phyloP scores from a whole-genome alignment of 805 yeast species.

The Lipomyces lipofer region DNA sequence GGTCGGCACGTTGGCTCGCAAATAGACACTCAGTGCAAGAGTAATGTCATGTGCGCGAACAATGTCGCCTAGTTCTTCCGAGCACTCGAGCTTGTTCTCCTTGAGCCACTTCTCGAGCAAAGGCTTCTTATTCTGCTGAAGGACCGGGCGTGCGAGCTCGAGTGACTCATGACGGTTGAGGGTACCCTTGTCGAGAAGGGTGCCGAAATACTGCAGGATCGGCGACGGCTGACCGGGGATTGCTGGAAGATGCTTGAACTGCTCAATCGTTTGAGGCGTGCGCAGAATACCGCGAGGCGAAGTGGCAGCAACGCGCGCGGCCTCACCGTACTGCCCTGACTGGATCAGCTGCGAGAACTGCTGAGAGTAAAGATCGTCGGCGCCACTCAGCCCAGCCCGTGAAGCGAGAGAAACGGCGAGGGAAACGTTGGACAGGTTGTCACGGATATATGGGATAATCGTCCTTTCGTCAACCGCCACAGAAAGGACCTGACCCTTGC shows the following conservation, averaged over 20 bases:
- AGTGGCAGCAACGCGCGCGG: conserved; percentile 96
- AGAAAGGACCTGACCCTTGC: conserved; percentile 90
- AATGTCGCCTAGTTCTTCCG: conserved; percentile 97
- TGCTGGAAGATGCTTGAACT: conserved; percentile 85
- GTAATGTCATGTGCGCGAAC: conserved; percentile 85
- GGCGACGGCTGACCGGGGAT: conserved; percentile 96
- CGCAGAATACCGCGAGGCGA: conserved; percentile 78
- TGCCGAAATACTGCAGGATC: conserved; percentile 86
- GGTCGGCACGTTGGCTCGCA: conserved; percentile 76
- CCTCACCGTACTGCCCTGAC: conserved; percentile 84
- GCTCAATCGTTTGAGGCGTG: conserved; percentile 90
- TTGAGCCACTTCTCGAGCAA: conserved; percentile 94
- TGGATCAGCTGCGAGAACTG: conserved; percentile 85
- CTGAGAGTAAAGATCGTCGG: conserved; percentile 85
- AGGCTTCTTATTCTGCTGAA: conserved; percentile 92
- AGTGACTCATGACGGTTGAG: conserved; percentile 90
- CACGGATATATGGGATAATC: conserved; percentile 84
- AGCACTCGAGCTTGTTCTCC: conserved; percentile 88
- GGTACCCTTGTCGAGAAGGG: conserved; percentile 87
- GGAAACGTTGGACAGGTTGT: conserved; percentile 79
- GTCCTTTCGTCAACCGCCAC: conserved; percentile 84
- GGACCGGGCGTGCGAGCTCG: conserved; percentile 91
- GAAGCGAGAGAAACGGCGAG: conserved; percentile 87
- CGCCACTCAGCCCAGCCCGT: conserved; percentile 97
- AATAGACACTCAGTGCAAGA: conserved; percentile 86